These are phyloP conservation scores for Tetrapisispora fleetii DNA, from an alignment of 805 yeast genomes.

Conservation along the genomic window DNA sequence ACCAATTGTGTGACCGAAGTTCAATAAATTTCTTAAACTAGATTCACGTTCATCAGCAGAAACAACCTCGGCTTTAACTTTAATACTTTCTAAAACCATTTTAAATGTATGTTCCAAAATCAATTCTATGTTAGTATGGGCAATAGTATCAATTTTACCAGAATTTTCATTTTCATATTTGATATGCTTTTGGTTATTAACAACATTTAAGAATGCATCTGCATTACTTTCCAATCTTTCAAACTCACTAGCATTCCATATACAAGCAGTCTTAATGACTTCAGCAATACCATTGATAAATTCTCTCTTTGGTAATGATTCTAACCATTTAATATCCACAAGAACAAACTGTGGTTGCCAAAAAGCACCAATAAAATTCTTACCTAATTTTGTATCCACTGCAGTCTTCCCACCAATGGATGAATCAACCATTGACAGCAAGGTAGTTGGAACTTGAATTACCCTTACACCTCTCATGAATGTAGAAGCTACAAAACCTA, in stretches of 20 bases:
- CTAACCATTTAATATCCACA: slow-evolving; percentile 79
- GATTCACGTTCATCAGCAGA: slow-evolving; percentile 92
- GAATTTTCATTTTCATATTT: slow-evolving; percentile 11
- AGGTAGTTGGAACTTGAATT: slow-evolving; percentile 87
- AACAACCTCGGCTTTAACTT: slow-evolving; percentile 90
- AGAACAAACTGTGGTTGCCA: slow-evolving; percentile 91
- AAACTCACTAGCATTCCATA: slow-evolving; percentile 90
- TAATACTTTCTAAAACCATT: slow-evolving; percentile 75
- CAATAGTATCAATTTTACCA: slow-evolving; percentile 31
- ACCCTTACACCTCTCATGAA: slow-evolving; percentile 97
- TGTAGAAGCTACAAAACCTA: slow-evolving; percentile 97
- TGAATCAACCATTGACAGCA: slow-evolving; percentile 95
- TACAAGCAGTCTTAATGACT: slow-evolving; percentile 95
- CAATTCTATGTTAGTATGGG: slow-evolving; percentile 51
- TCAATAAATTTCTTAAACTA: slow-evolving; percentile 80
- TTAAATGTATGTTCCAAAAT: slow-evolving; percentile 67
- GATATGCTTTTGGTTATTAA: slow-evolving; percentile 31
- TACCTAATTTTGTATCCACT: slow-evolving; percentile 91
- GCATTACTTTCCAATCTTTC: slow-evolving; percentile 73
- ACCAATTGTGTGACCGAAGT: slow-evolving; percentile 95
- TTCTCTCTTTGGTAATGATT: slow-evolving; percentile 84
- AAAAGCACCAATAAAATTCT: slow-evolving; percentile 92
- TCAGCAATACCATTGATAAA: slow-evolving; percentile 98
- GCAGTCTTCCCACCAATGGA: slow-evolving; percentile 98
- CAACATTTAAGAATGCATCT: slow-evolving; percentile 55